These are phyloP conservation scores for Kwoniella sp. DNA, from an alignment of 768 basidiomycete genomes.

Conservation along the genomic window DNA sequence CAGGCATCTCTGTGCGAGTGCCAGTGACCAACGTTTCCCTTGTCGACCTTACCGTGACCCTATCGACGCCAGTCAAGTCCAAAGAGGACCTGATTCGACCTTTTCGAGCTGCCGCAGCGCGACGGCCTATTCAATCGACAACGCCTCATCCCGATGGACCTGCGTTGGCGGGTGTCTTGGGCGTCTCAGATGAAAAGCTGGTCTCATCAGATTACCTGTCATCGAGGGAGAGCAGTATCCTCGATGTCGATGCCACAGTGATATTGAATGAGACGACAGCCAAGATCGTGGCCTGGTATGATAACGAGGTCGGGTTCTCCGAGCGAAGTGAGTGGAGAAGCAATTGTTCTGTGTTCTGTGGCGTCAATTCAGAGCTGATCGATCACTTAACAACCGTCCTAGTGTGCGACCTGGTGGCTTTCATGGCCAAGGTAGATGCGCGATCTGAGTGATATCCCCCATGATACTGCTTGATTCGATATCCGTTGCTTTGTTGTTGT, in stretches of 20 bases:
- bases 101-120: conserved; percentile 45
- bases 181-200: conserved; percentile 55
- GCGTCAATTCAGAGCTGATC: no score
- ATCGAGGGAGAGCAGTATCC: conserved; percentile 39
- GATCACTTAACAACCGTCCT: conserved; percentile 9
- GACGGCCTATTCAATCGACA: conserved; percentile 23
- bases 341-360: no score
- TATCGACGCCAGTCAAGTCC: conserved; percentile 42
- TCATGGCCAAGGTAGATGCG: conserved; percentile 39
- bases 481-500: no score
- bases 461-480: not conserved
- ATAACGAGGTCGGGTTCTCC: conserved; percentile 55
- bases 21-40: conserved; percentile 56
- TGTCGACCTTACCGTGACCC: conserved; percentile 55
- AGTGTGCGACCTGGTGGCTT: conserved; percentile 52
- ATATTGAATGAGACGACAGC: conserved; percentile 49
- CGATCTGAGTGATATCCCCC: not conserved
- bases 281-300: conserved; percentile 56
- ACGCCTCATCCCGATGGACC: conserved; percentile 22
- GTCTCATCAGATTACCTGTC: conserved; percentile 56
- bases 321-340: conserved; percentile 28
- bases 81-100: conserved; percentile 53
- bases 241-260: conserved; percentile 53
- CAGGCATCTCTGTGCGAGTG: conserved; percentile 56
- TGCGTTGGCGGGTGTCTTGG: conserved; percentile 45